These are phyloP conservation scores for Leishmania turanica DNA, from an alignment of 208 protist species.

Conservation along the genomic window DNA sequence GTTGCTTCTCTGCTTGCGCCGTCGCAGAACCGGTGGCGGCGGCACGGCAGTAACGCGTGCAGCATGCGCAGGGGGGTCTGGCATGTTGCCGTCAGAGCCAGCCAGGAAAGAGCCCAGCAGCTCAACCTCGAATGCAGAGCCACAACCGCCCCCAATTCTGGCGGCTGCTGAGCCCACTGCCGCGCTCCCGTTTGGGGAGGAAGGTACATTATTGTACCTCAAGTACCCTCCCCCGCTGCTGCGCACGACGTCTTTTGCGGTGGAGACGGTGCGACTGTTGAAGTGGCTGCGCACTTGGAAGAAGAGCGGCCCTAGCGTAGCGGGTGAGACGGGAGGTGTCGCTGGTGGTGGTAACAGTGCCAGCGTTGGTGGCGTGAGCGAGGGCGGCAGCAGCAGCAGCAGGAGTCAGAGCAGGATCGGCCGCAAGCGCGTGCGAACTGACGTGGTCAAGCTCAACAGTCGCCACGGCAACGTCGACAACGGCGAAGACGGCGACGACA, in stretches of 20 bases:
- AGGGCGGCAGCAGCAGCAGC: background rate
- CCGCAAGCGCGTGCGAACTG: constrained; percentile 18
- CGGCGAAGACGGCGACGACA: background rate
- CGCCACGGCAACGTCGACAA: background rate
- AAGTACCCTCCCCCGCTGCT: constrained; percentile 81
- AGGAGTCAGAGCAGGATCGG: background rate
- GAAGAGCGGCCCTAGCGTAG: constrained; percentile 6
- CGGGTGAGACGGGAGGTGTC: background rate
- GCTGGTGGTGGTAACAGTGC: background rate
- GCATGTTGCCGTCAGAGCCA: background rate
- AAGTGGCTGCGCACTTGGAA: constrained; percentile 82
- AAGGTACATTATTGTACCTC: constrained; percentile 49
- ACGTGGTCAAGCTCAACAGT: background rate
- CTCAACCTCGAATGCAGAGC: background rate
- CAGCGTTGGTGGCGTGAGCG: background rate
- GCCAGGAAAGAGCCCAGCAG: constrained; percentile 2
- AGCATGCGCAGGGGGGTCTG: background rate
- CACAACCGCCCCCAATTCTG: background rate
- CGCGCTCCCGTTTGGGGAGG: constrained; percentile 18
- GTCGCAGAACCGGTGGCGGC: constrained; percentile 2
- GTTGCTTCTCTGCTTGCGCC: constrained; percentile 21
- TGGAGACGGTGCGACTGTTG: constrained; percentile 65
- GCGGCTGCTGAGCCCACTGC: background rate
- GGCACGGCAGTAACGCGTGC: background rate
- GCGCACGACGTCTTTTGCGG: constrained; percentile 62